Conservation (phyloP, 2,329 filamentous ascomycete species). For the Ceratocystis harringtonii region DNA sequence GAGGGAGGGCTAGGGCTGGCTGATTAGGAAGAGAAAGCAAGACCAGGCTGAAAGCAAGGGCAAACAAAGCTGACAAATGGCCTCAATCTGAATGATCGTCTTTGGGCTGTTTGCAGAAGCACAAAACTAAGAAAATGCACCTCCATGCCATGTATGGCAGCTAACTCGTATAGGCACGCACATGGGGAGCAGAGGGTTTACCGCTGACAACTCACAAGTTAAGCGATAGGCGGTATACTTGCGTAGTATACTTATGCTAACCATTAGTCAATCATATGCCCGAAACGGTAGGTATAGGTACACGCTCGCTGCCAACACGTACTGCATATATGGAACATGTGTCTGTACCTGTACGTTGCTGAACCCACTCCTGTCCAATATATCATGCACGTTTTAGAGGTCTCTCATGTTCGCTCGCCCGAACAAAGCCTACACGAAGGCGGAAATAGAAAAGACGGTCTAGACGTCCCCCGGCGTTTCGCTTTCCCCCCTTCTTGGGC, state of each 20-base stretch:
- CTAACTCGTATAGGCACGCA: too few species aligned
- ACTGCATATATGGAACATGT: not conserved
- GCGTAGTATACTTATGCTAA: not conserved
- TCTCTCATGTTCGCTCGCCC: not conserved
- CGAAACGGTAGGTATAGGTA: not conserved
- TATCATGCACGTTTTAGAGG: not conserved
- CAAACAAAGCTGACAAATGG: not conserved
- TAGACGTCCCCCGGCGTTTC: too few species aligned
- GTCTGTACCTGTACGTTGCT: not conserved
- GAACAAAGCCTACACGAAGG: not conserved
- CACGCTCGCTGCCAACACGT: not conserved
- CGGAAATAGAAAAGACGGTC: too few species aligned
- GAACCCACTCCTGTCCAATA: not conserved
- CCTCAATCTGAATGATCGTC: not conserved
- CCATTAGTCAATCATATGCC: not conserved
- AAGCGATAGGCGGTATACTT: not conserved
- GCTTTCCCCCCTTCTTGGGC: too few species aligned
- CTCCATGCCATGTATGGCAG: not conserved
- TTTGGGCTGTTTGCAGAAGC: not conserved
- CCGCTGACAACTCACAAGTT: not conserved
- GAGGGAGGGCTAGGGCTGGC: not conserved
- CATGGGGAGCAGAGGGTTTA: too few species aligned
- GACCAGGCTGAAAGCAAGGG: not conserved
- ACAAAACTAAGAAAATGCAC: not conserved
- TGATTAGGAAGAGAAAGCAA: not conserved